Base-by-base conservation (phyloP, 352 stramenopile species). In the Phytophthora cactorum region DNA sequence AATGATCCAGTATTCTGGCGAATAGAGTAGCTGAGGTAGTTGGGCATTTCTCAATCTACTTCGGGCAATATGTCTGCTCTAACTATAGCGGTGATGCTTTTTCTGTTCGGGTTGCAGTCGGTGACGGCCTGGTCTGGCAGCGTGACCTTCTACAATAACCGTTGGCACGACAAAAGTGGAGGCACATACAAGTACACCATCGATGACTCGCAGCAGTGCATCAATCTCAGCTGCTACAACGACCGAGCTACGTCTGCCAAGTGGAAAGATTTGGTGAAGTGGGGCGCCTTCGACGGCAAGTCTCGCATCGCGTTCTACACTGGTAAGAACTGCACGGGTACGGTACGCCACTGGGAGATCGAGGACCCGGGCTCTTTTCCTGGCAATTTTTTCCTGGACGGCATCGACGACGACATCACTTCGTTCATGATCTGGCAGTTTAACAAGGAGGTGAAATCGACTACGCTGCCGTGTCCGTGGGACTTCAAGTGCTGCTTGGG, bases 371-470 rank as follows among this genome's bases (percentile, higher is more conserved):
- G 36, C 5, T 43, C 10, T 4, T 43, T 43, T n/a, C 36, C 36
- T 5, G 36, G 36, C 8, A 65, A 78, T 46, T 73, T 78, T 32
- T 55, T 55, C 11, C 25, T 67, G 6, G 63, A 78, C 32, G 71
- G 58, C 8, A 65, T 78, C 39, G 51, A 78, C 50, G 54, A 75
- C 44, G 52, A 49, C 25, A 68, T 78, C 25, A 60, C 67, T 2
- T 75, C 71, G 2, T 75, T 78, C 47, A 73, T 75, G 59, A 73
- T 78, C 58, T 74, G 68, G 66, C 56, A 74, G n/a, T 60, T 45
- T 28, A 49, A 25, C 29, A 63, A 67, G 22, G 38, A 67, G 4
- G 50, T 31, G 11, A 51, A 54, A 15, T 57, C 58, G 11, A 60
- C 60, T 14, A 52, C 52, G 14, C 43, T 72, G 6, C 68, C 63